Evolutionary conservation across 2,329 filamentous ascomycete genomes (phyloP).

Genomic region (Botrytis porri): DNA sequence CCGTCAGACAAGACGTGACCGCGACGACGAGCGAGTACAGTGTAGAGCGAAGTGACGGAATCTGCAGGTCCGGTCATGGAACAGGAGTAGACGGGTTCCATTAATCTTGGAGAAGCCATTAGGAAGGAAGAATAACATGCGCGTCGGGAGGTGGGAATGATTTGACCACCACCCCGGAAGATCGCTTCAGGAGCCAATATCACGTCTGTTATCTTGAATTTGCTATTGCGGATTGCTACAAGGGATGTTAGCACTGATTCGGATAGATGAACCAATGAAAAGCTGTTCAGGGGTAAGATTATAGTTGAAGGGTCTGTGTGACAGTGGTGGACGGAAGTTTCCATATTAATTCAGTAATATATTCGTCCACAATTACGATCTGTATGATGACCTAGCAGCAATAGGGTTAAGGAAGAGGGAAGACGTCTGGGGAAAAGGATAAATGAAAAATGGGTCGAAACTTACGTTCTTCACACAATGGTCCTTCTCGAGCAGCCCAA

Average conservation of each 20-base stretch:
- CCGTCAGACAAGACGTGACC: constrained; percentile 95
- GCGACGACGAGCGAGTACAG: constrained; percentile 79
- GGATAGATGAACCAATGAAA: constrained; percentile 26
- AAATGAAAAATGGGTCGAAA: constrained; percentile 37
- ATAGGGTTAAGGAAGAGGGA: neutral
- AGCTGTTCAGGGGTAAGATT: constrained; percentile 1
- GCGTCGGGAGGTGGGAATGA: constrained; percentile 90
- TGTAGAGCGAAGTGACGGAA: constrained; percentile 85
- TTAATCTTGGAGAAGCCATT: constrained; percentile 92
- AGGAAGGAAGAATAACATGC: constrained; percentile 96
- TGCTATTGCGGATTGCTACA: constrained; percentile 89
- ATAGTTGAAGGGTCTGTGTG: neutral
- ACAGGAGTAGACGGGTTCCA: constrained; percentile 94
- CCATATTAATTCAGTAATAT: constrained; percentile 11
- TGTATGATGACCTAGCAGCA: neutral
- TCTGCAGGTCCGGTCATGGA: constrained; percentile 91
- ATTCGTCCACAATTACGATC: neutral
- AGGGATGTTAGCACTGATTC: constrained; percentile 35
- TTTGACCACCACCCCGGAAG: constrained; percentile 91
- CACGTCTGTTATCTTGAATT: constrained; percentile 94
- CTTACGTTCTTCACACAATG: constrained; percentile 94
- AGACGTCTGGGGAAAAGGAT: constrained; percentile 6
- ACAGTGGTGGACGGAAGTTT: constrained; percentile 10
- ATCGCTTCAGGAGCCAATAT: constrained; percentile 85
- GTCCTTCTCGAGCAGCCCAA: constrained; percentile 94